phyloP scores from a whole-genome alignment of 1,139 yeast species.

The Protomyces inundatus region DNA sequence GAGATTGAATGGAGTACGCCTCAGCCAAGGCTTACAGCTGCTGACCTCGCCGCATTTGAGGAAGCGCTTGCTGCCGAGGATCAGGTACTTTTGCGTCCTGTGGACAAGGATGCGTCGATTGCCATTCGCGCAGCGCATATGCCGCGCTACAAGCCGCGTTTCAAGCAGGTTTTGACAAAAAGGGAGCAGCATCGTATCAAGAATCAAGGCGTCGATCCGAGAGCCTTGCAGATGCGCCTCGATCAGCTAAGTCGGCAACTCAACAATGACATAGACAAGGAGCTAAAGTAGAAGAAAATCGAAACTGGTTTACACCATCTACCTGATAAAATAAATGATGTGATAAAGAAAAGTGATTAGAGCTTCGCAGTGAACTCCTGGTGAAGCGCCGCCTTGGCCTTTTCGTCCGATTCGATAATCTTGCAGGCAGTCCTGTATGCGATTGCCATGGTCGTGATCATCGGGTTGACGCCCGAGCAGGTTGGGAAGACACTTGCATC shows the following conservation, averaged over 20 bases:
- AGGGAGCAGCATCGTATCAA: background rate
- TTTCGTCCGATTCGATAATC: conserved; percentile 7
- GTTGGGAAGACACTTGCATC: conserved; percentile 57
- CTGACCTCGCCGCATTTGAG: too few relatives aligned
- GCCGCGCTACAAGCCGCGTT: too few relatives aligned
- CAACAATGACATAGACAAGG: too few relatives aligned
- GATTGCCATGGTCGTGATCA: conserved; percentile 34
- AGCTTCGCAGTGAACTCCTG: conserved; percentile 23
- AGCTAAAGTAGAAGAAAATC: background rate
- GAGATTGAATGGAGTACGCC: too few relatives aligned
- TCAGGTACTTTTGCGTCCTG: too few relatives aligned
- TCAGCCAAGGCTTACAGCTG: too few relatives aligned
- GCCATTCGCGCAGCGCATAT: too few relatives aligned
- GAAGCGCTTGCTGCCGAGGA: too few relatives aligned
- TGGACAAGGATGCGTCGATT: too few relatives aligned
- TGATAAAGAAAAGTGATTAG: background rate
- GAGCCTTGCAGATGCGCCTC: too few relatives aligned
- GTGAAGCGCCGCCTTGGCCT: conserved; percentile 7
- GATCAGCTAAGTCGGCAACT: too few relatives aligned
- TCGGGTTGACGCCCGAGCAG: conserved; percentile 56
- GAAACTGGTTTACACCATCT: background rate
- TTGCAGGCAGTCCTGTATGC: conserved; percentile 12
- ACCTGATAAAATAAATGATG: background rate
- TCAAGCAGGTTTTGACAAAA: too few relatives aligned
- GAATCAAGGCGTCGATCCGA: background rate